Conservation (phyloP, 371 early-diverging fungal genomes). For the Rhizomucor miehei region DNA sequence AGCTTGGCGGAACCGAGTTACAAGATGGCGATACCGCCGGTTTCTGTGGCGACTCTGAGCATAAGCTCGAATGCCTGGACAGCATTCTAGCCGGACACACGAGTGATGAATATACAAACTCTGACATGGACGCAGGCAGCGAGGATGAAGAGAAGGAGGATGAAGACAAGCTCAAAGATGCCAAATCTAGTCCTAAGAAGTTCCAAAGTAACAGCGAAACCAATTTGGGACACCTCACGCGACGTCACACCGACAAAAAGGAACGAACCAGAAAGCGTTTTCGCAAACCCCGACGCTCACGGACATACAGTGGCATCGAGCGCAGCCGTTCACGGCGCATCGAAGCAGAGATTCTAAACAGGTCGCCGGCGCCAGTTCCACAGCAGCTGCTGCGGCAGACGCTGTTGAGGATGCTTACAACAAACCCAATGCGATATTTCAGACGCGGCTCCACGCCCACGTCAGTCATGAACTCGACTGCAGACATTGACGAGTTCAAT, state of each 20-base stretch:
- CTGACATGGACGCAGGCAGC: not conserved
- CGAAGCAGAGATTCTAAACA: not conserved
- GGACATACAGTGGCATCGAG: not conserved
- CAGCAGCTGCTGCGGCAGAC: too few species aligned
- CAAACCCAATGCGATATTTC: not conserved
- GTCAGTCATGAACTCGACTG: constrained; percentile 3
- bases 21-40: not conserved
- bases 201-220: not conserved
- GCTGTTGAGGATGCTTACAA: not conserved
- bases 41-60: not conserved
- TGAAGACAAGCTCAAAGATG: too few species aligned
- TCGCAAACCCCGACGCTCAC: not conserved
- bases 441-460: too few species aligned
- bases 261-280: not conserved
- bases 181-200: not conserved
- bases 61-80: not conserved
- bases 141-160: not conserved
- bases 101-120: not conserved
- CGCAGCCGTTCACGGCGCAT: not conserved
- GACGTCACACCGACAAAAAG: not conserved
- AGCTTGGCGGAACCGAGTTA: constrained; percentile 1
- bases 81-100: not conserved
- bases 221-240: not conserved
- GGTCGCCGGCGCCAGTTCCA: not conserved
- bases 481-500: constrained; percentile 9